Percentiles rank a stretch among this genome's conserved stretches.
Evolutionary conservation across 192 early-diverging fungal species (phyloP).

Genomic region (Backusella liffmaniae): DNA sequence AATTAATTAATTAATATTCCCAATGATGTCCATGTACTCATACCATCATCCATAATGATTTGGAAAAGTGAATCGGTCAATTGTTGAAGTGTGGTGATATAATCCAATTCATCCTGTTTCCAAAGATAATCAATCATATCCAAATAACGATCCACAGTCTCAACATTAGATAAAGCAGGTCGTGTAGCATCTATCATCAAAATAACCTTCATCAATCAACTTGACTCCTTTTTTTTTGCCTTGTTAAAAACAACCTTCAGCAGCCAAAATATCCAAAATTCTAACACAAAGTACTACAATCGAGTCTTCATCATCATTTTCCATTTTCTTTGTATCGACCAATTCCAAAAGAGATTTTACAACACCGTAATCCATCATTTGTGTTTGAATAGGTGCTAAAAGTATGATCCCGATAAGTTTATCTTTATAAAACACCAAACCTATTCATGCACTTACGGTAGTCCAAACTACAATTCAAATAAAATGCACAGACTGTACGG

Average conservation of each 20-base stretch:
- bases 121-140: conserved; percentile 26
- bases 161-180: conserved; percentile 1
- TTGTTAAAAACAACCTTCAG: conserved; percentile 16
- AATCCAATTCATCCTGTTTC: conserved; percentile 28
- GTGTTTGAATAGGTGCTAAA: conserved; percentile 44
- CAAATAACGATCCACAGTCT: conserved; percentile 7
- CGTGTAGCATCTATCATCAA: conserved; percentile 8
- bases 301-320: conserved; percentile 13
- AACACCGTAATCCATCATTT: conserved; percentile 26
- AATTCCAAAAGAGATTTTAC: conserved; percentile 12
- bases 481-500: conserved; percentile 45
- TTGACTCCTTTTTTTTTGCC: not conserved
- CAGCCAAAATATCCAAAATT: conserved; percentile 16
- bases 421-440: not conserved
- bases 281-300: conserved; percentile 24
- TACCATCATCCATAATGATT: conserved; percentile 39
- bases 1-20: not conserved
- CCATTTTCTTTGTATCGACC: conserved; percentile 21
- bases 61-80: conserved; percentile 37
- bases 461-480: conserved; percentile 50
- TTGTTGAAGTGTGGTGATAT: conserved; percentile 12
- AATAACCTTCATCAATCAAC: not conserved
- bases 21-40: not conserved
- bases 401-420: not conserved
- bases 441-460: conserved; percentile 36